Conservation (phyloP, 2,329 filamentous ascomycete genomes). For the Chaetomiaceae sp. region DNA sequence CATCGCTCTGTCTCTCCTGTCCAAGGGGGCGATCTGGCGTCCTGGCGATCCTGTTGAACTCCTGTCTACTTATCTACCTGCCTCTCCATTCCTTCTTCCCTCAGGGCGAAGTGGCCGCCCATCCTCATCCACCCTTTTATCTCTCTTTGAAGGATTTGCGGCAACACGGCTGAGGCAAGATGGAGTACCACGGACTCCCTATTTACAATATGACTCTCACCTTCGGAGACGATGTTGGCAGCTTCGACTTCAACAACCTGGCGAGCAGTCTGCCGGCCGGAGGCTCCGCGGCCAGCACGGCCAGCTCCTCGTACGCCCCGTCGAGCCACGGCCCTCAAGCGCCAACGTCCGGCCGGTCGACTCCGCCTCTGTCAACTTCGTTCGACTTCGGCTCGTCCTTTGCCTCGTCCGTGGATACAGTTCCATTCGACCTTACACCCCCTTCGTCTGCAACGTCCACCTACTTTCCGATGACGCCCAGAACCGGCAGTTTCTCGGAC, state of each 20-base stretch:
- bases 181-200: conserved; percentile 18
- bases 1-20: conserved; percentile 17
- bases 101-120: conserved; percentile 7
- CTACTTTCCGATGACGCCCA: conserved; percentile 28
- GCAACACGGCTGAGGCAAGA: conserved; percentile 10
- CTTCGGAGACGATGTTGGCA: conserved; percentile 24
- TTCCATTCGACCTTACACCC: conserved; percentile 31
- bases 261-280: conserved; percentile 20
- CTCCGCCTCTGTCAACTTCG: conserved; percentile 24
- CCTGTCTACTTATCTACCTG: conserved; percentile 20
- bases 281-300: conserved; percentile 26
- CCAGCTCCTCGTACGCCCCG: conserved; percentile 30
- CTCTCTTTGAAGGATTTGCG: neutral
- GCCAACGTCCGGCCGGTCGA: conserved; percentile 33
- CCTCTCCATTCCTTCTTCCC: conserved; percentile 15
- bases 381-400: conserved; percentile 29
- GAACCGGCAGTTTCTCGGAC: conserved; percentile 5
- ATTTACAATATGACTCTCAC: conserved; percentile 31
- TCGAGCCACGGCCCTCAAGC: conserved; percentile 32
- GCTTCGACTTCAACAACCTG: conserved; percentile 26
- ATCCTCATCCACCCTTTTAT: conserved; percentile 1
- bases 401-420: conserved; percentile 25
- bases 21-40: conserved; percentile 10
- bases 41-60: conserved; percentile 16
- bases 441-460: conserved; percentile 30